These are phyloP conservation scores for Podaxis sp. DNA, from an alignment of 768 basidiomycete genomes.

Conservation along the genomic window DNA sequence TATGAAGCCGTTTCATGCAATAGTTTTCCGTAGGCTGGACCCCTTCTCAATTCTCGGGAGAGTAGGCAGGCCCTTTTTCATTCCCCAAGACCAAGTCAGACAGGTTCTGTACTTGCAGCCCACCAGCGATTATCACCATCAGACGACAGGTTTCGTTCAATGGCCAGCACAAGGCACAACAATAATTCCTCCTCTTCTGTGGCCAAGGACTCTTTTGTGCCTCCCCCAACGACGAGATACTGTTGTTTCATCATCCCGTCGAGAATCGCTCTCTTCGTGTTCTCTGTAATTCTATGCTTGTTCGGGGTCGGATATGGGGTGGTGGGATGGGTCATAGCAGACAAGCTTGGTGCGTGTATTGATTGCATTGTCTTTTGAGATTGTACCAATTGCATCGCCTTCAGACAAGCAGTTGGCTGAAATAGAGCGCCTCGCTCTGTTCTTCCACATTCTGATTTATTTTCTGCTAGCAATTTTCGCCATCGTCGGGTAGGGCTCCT, in stretches of 20 bases:
- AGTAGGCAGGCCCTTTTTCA: conserved; percentile 8
- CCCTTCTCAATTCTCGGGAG: not conserved
- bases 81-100: conserved; percentile 2
- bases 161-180: not conserved
- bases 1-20: not conserved
- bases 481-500: conserved; percentile 20
- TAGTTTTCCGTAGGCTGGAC: not conserved
- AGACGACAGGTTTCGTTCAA: not conserved
- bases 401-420: conserved; percentile 19
- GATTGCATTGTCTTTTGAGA: not conserved
- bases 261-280: conserved; percentile 16
- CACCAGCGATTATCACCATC: not conserved
- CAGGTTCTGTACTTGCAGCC: conserved; percentile 7
- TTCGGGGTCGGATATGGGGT: conserved; percentile 13
- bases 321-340: conserved; percentile 12
- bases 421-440: conserved; percentile 20
- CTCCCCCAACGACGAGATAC: not conserved
- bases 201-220: not conserved
- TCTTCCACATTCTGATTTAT: conserved; percentile 23
- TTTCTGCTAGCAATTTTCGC: conserved; percentile 19
- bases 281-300: conserved; percentile 11
- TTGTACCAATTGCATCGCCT: not conserved
- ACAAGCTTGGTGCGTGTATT: conserved; percentile 16
- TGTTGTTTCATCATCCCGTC: conserved; percentile 15
- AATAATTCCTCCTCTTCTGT: conserved; percentile 3